Evolutionary conservation across 352 stramenopile genomes (phyloP).

Genomic region (Phytophthora parvispora): DNA sequence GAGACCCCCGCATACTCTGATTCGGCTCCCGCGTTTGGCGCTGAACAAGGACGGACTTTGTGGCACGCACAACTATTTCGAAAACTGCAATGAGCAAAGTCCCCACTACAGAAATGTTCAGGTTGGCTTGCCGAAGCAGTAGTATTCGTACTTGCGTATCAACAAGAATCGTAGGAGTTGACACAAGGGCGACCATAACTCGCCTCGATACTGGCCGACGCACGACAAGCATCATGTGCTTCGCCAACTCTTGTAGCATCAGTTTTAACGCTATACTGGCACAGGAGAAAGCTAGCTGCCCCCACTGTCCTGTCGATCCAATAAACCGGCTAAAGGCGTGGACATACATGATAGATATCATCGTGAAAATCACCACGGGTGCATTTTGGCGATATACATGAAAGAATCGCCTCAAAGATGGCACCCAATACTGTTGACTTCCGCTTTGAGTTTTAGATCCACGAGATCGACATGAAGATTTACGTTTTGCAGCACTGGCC

Average conservation of each 20-base stretch:
- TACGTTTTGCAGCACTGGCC: not conserved
- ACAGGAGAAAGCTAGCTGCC: slow-evolving; percentile 6
- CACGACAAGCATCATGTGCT: slow-evolving; percentile 11
- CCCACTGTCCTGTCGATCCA: slow-evolving; percentile 3
- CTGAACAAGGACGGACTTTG: slow-evolving; percentile 25
- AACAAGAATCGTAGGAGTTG: slow-evolving; percentile 46
- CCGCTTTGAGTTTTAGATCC: not conserved
- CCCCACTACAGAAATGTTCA: slow-evolving; percentile 22
- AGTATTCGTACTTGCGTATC: slow-evolving; percentile 48
- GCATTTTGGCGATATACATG: slow-evolving; percentile 17
- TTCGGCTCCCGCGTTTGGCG: not conserved
- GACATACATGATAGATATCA: slow-evolving; percentile 26
- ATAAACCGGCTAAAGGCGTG: slow-evolving; percentile 16
- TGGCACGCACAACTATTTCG: slow-evolving; percentile 33
- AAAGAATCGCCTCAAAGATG: slow-evolving; percentile 5
- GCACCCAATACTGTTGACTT: not conserved
- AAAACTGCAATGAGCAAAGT: slow-evolving; percentile 27
- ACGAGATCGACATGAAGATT: not conserved
- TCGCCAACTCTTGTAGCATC: slow-evolving; percentile 22
- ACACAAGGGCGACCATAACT: slow-evolving; percentile 30
- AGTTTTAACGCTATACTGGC: slow-evolving; percentile 28
- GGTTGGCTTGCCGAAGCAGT: slow-evolving; percentile 34
- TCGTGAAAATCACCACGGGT: not conserved
- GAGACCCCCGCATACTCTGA: not conserved
- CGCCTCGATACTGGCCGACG: slow-evolving; percentile 10